Evolutionary conservation across 2,329 filamentous ascomycete species (phyloP).

Genomic region (Lithohypha guttulata): DNA sequence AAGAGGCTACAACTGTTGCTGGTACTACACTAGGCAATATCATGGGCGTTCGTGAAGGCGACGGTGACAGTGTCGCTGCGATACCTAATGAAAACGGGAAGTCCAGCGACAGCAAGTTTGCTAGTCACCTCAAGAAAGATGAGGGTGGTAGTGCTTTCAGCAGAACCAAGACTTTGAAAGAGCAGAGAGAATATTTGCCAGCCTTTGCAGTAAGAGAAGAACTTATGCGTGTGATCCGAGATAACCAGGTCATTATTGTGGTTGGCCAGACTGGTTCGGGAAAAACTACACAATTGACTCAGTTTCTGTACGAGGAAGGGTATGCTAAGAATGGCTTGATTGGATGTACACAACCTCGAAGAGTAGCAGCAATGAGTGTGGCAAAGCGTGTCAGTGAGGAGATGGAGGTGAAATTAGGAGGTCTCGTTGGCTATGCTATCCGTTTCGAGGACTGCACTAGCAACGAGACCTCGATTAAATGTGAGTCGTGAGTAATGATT

Average conservation of each 20-base stretch:
- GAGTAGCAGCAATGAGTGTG: conserved; percentile 95
- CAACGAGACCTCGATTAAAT: conserved; percentile 91
- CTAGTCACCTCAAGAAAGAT: conserved; percentile 76
- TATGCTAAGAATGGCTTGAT: conserved; percentile 82
- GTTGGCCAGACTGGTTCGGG: conserved; percentile 95
- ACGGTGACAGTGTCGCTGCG: conserved; percentile 73
- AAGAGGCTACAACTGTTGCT: conserved; percentile 85
- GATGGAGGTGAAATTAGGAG: conserved; percentile 87
- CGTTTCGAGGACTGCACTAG: conserved; percentile 98
- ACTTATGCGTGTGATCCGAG: conserved; percentile 76
- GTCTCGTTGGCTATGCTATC: conserved; percentile 88
- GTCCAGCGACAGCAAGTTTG: conserved; percentile 66
- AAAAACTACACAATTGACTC: conserved; percentile 92
- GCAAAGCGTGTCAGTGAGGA: conserved; percentile 97
- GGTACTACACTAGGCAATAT: conserved; percentile 89
- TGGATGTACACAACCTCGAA: conserved; percentile 90
- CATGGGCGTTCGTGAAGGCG: conserved; percentile 88
- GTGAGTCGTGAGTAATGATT: conserved; percentile 31
- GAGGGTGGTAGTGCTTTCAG: conserved; percentile 77
- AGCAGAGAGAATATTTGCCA: conserved; percentile 86
- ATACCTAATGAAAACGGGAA: conserved; percentile 59
- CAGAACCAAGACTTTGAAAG: conserved; percentile 75
- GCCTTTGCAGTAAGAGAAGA: conserved; percentile 96
- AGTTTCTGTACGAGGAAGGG: conserved; percentile 86
- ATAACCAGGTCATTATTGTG: conserved; percentile 95